Base-by-base conservation (phyloP, 2,329 filamentous ascomycete genomes). In the Canariomyces notabilis region DNA sequence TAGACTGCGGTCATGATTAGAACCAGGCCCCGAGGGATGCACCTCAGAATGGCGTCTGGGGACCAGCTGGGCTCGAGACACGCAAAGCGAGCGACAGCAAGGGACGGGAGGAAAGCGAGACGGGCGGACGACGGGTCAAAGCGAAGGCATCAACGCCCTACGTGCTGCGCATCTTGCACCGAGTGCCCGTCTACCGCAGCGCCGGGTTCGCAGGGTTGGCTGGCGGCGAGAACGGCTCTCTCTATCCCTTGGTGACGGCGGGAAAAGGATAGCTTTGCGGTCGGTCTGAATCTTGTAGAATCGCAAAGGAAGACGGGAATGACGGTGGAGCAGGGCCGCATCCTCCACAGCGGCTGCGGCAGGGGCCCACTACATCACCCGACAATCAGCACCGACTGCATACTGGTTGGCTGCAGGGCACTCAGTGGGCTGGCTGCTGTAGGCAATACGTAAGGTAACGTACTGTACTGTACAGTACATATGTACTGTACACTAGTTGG, bases 81-180 rank as follows among this genome's bases (percentile, higher is more conserved):
- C 32, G 35, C 18, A 26, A 31, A 45, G 29, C 36, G 43, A 45
- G 43, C 33, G 42, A 40, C 41, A 39, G 44, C 29, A 22, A 8
- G 44, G 32, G 41, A 42, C 32, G 23, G 37, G 9, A 19, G 8
- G 14, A 26, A 21, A 40, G 42, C 32, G 26, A 37, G 29, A 19
- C 18, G 33, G 41, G 46, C 39, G n/a, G 41, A 21, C 29, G 18
- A 32, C 9, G 16, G 35, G 29, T 34, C 15, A 48, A 44, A 47
- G 44, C 52, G 37, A 44, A 51, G 35, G 46, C 49, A 45, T 44
- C 49, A 52, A 35, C 46, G 39, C 37, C 42, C 51, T 54, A 57
- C 52, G 47, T 53, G 55, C 53, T 51, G 46, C 45, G 50, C 54
- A 58, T 57, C 42, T 54, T 57, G 55, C 39, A 47, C n/a, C 18